Evolutionary conservation across 164 flowering plant genomes (phyloP).

Genomic region (Liquidambar formosana): DNA sequence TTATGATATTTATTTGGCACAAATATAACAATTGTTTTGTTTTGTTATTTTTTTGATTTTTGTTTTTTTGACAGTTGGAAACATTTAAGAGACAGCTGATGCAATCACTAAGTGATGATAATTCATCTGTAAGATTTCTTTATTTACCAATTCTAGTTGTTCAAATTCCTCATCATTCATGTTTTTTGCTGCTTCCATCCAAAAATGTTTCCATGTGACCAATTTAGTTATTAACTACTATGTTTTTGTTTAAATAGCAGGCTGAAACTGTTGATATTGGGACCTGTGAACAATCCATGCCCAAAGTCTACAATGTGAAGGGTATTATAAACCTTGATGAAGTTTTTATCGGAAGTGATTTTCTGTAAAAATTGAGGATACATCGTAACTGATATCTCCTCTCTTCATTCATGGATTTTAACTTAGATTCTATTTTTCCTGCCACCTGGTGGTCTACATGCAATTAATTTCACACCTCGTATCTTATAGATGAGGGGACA

Average conservation of each 20-base stretch:
- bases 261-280: conserved; percentile 83
- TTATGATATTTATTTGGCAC: no score
- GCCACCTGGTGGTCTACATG: not conserved
- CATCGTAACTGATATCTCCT: not conserved
- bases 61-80: conserved; percentile 67
- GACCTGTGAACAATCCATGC: conserved; percentile 74
- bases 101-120: conserved; percentile 86
- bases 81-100: conserved; percentile 90
- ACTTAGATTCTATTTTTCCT: not conserved
- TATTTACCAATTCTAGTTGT: not conserved
- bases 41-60: no score
- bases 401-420: not conserved
- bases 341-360: not conserved
- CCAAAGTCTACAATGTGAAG: conserved; percentile 44
- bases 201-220: not conserved
- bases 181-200: not conserved
- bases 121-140: conserved; percentile 57
- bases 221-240: not conserved
- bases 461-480: not conserved
- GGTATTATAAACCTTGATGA: conserved; percentile 36
- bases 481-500: conserved; percentile 49
- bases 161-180: not conserved
- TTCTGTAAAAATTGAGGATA: not conserved
- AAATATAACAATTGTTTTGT: no score
- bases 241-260: conserved; percentile 35